Evolutionary conservation across 225 moss, liverwort and hornwort genomes (phyloP).

Genomic region (Marchantia paleacea): DNA sequence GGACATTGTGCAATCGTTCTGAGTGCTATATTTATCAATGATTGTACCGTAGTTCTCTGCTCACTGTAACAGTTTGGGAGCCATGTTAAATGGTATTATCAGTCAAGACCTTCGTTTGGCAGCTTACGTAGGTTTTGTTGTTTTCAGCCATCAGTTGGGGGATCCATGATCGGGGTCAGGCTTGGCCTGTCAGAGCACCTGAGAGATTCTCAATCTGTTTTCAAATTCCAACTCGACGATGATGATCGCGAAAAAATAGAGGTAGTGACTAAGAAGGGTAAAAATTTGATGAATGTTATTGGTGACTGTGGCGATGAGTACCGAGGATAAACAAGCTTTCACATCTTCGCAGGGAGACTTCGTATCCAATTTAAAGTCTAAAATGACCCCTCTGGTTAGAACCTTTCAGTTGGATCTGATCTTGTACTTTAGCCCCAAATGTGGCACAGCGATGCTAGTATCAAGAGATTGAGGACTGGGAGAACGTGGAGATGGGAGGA

Average conservation of each 20-base stretch:
- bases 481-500: too few relatives aligned
- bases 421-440: too few relatives aligned
- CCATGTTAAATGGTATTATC: too few relatives aligned
- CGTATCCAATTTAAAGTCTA: too few relatives aligned
- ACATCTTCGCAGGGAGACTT: not conserved
- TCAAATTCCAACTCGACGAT: constrained; percentile 64
- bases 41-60: too few relatives aligned
- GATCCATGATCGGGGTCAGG: constrained; percentile 93
- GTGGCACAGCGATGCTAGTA: too few relatives aligned
- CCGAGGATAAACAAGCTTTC: constrained; percentile 20
- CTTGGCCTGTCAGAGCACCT: constrained; percentile 77
- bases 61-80: too few relatives aligned
- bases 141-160: constrained; percentile 72
- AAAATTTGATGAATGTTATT: constrained; percentile 65
- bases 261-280: constrained; percentile 58
- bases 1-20: not conserved
- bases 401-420: too few relatives aligned
- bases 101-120: too few relatives aligned
- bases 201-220: constrained; percentile 74
- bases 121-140: not conserved
- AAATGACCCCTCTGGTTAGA: too few relatives aligned
- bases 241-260: constrained; percentile 66
- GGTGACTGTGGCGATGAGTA: constrained; percentile 99
- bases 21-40: not conserved
- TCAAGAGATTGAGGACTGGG: too few relatives aligned